phyloP scores from a whole-genome alignment of 2,329 filamentous ascomycete genomes.

The Scleromitrula shiraiana region DNA sequence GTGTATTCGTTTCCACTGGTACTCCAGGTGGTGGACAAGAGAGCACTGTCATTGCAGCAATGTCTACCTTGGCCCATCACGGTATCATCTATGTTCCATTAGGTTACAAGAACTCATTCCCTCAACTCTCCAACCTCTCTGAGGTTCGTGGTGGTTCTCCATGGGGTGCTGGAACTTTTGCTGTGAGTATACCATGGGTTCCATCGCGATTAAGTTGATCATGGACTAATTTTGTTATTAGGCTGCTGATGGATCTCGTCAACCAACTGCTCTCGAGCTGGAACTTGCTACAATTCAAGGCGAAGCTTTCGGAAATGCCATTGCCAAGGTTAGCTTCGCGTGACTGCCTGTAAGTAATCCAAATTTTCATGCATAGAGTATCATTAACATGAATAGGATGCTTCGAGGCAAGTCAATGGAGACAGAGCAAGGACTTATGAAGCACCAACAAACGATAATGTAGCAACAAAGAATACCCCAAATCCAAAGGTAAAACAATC shows the following conservation, averaged over 20 bases:
- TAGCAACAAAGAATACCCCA: slow-evolving; percentile 18
- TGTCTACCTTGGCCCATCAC: slow-evolving; percentile 87
- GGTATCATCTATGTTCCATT: slow-evolving; percentile 95
- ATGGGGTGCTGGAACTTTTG: slow-evolving; percentile 92
- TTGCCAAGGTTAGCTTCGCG: slow-evolving; percentile 61
- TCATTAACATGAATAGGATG: slow-evolving; percentile 28
- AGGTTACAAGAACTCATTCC: slow-evolving; percentile 78
- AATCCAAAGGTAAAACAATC: slow-evolving; percentile 9
- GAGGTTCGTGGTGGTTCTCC: slow-evolving; percentile 82
- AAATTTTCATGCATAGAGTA: background rate
- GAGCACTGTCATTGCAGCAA: slow-evolving; percentile 67
- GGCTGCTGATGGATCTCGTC: slow-evolving; percentile 69
- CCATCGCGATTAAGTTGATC: background rate
- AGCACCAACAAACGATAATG: slow-evolving; percentile 22
- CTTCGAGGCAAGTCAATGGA: slow-evolving; percentile 27
- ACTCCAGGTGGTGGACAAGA: slow-evolving; percentile 87
- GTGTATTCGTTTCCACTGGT: slow-evolving; percentile 84
- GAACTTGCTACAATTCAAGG: slow-evolving; percentile 77
- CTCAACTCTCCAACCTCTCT: slow-evolving; percentile 56
- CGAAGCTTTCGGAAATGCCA: slow-evolving; percentile 70
- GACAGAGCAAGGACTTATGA: slow-evolving; percentile 14
- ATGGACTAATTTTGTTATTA: slow-evolving; percentile 23
- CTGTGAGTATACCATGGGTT: slow-evolving; percentile 39
- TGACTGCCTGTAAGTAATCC: slow-evolving; percentile 59
- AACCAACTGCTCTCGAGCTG: slow-evolving; percentile 69